Evolutionary conservation across 306 rosid genomes (phyloP).

Genomic region (Echinosophora koreensis): DNA sequence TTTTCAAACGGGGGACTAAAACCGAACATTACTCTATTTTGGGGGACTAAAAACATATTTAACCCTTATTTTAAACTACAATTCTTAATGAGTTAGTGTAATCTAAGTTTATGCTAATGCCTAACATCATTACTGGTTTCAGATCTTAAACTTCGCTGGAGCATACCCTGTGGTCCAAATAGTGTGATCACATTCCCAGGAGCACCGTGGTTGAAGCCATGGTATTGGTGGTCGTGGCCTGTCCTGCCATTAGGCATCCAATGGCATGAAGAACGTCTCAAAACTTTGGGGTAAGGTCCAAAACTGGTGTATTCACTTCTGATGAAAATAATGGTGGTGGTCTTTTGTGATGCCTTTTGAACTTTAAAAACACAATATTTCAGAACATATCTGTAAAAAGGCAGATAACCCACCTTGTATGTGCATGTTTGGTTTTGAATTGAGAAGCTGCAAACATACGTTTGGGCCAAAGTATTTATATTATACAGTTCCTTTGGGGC

Average conservation of each 20-base stretch:
- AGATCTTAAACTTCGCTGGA: constrained; percentile 92
- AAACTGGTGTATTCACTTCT: background rate
- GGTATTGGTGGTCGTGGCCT: constrained; percentile 99
- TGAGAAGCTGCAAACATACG: no score
- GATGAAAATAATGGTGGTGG: constrained; percentile 2
- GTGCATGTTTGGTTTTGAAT: no score
- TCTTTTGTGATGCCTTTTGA: background rate
- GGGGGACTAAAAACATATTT: no score
- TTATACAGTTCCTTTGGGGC: no score
- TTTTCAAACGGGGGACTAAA: no score
- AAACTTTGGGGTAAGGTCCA: constrained; percentile 76
- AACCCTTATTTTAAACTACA: constrained; percentile 2
- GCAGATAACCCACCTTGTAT: background rate
- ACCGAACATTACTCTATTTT: no score
- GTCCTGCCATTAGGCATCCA: constrained; percentile 89
- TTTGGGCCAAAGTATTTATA: no score
- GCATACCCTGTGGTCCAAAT: constrained; percentile 96
- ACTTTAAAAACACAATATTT: background rate
- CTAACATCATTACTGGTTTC: constrained; percentile 18
- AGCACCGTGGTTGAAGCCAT: constrained; percentile 98
- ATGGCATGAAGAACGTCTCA: constrained; percentile 83
- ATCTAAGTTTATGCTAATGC: constrained; percentile 16
- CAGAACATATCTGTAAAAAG: background rate
- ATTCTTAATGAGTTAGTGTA: constrained; percentile 17
- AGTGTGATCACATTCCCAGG: constrained; percentile 95